phyloP scores from a whole-genome alignment of 2,329 filamentous ascomycete genomes.

The Graphium sp. region DNA sequence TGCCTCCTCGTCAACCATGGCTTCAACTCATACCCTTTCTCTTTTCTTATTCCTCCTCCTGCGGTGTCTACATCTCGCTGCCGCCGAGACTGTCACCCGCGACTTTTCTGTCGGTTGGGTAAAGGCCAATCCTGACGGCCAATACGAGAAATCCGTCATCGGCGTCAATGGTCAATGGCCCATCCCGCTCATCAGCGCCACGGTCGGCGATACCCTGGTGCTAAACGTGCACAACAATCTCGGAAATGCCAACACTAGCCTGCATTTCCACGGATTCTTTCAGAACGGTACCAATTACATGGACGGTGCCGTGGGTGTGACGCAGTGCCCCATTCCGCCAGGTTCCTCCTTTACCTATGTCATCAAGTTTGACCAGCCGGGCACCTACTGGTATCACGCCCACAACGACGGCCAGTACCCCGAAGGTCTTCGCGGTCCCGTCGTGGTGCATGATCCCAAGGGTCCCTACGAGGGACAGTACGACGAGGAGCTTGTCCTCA shows the following conservation, averaged over 20 bases:
- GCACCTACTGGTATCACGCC: slow-evolving; percentile 69
- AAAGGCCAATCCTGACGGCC: slow-evolving; percentile 52
- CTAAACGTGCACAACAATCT: slow-evolving; percentile 42
- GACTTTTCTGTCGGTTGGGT: slow-evolving; percentile 60
- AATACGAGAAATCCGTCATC: slow-evolving; percentile 46
- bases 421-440: slow-evolving; percentile 47
- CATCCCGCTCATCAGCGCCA: slow-evolving; percentile 46
- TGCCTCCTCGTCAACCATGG: too few relatives aligned
- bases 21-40: not conserved
- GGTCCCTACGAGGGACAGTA: slow-evolving; percentile 39
- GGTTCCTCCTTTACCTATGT: slow-evolving; percentile 53
- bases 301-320: slow-evolving; percentile 51
- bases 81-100: slow-evolving; percentile 32
- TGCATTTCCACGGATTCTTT: slow-evolving; percentile 58
- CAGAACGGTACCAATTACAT: slow-evolving; percentile 51
- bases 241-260: slow-evolving; percentile 43
- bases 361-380: slow-evolving; percentile 46
- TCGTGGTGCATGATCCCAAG: slow-evolving; percentile 47
- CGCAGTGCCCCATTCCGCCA: slow-evolving; percentile 50
- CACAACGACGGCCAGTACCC: slow-evolving; percentile 53
- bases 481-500: slow-evolving; percentile 47
- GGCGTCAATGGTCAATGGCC: slow-evolving; percentile 68
- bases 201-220: slow-evolving; percentile 43
- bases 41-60: not conserved
- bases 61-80: slow-evolving; percentile 1